Conservation (phyloP, 495 filamentous ascomycete genomes). For the Geoglossum glabrum region DNA sequence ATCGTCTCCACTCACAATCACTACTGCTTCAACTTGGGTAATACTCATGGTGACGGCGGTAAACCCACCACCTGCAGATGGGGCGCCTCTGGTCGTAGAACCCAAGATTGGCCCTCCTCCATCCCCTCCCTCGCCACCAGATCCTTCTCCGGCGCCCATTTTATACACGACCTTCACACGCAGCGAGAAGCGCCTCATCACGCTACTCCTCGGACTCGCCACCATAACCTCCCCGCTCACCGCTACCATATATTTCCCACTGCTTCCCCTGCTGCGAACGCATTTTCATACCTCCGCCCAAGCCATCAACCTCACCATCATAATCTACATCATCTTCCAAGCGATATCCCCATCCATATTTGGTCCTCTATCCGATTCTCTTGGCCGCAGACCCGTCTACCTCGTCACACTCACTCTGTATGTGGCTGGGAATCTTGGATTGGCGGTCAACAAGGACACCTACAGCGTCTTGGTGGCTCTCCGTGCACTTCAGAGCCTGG, state of each 20-base stretch:
- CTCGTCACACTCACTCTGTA: slow-evolving; percentile 22
- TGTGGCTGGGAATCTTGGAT: slow-evolving; percentile 20
- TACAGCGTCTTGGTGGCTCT: slow-evolving; percentile 22
- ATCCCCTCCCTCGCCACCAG: too few relatives aligned
- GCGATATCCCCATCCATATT: slow-evolving; percentile 26
- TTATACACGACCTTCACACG: too few relatives aligned
- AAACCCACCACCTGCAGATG: too few relatives aligned
- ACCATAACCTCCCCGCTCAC: not conserved
- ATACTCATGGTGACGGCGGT: too few relatives aligned
- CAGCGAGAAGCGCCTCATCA: not conserved
- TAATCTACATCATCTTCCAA: slow-evolving; percentile 24
- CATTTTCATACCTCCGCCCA: slow-evolving; percentile 21
- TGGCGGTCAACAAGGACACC: slow-evolving; percentile 19
- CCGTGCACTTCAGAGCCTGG: slow-evolving; percentile 22
- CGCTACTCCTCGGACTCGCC: not conserved
- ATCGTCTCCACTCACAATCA: too few relatives aligned
- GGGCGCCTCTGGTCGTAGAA: too few relatives aligned
- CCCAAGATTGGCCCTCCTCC: too few relatives aligned
- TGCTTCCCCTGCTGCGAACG: slow-evolving; percentile 17
- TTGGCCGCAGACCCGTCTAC: slow-evolving; percentile 23
- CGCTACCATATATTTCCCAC: slow-evolving; percentile 23
- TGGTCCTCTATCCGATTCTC: slow-evolving; percentile 20
- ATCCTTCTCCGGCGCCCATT: too few relatives aligned
- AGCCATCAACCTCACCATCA: slow-evolving; percentile 28
- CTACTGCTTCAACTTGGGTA: too few relatives aligned